These are phyloP conservation scores for Musa schizocarpa DNA, from an alignment of 176 grass and related monocot species.

Conservation along the genomic window DNA sequence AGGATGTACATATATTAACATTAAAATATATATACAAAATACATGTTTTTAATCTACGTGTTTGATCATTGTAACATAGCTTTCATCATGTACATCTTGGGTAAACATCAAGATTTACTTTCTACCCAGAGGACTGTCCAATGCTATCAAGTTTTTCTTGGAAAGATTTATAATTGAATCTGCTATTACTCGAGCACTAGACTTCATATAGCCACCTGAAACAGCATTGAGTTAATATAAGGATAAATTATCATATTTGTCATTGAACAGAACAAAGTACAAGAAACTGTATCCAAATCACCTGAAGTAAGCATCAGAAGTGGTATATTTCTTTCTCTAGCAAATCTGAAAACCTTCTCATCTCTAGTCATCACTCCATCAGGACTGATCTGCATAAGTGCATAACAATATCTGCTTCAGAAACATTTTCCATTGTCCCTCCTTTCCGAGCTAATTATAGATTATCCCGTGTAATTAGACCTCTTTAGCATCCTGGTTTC, in stretches of 20 bases:
- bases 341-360: slow-evolving; percentile 85
- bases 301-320: slow-evolving; percentile 93
- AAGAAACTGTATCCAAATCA: slow-evolving; percentile 15
- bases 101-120: neutral
- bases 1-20: too few relatives aligned
- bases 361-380: slow-evolving; percentile 74
- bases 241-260: neutral
- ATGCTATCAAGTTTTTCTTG: slow-evolving; percentile 59
- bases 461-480: too few relatives aligned
- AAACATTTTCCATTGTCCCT: neutral
- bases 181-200: slow-evolving; percentile 70
- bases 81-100: neutral
- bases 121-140: slow-evolving; percentile 11
- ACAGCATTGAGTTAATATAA: neutral
- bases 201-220: slow-evolving; percentile 98
- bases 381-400: slow-evolving; percentile 45
- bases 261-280: neutral
- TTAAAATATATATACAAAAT: too few relatives aligned
- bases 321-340: slow-evolving; percentile 83
- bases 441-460: neutral
- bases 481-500: too few relatives aligned
- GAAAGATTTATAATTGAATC: slow-evolving; percentile 83
- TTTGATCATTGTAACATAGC: too few relatives aligned
- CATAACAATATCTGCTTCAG: neutral
- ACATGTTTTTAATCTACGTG: too few relatives aligned